Base-by-base conservation (phyloP, 805 yeast species). In the Saccharomycopsis lassenensis region DNA sequence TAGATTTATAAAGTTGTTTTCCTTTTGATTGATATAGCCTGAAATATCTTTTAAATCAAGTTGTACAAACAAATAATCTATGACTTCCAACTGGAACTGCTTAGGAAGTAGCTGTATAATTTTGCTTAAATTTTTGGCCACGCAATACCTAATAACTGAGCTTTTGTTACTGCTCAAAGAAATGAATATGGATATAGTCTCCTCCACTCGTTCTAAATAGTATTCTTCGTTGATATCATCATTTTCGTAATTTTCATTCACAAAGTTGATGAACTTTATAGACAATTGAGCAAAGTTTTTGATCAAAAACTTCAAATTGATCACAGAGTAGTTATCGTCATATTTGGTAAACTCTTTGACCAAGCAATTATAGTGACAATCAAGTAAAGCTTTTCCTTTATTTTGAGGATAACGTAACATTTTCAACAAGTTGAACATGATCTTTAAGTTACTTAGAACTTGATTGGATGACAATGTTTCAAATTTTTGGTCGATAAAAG, bases 91-190 rank as follows among this genome's bases (percentile, higher is more conserved):
- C n/a, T 60, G 62, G 43, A 64, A 60, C 18, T 54, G 54, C 0
- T 44, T 37, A 1, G 59, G 55, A 11, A 69, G 44, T 3, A 61
- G 46, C 4, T 47, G 41, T 0, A 52, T 35, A 7, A 83, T 50
- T 30, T 71, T 62, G 4, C 80, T 70, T 19, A 80, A 52, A 17
- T 77, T 73, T 50, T 78, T 80, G 1, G 95, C 81, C 23, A 77
- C 59, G 1, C 73, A 59, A 44, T 76, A 77, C 36, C 95, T 57
- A 2, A 78, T 66, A 2, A 60, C 56, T 0, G 81, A 71, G 36
- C 72, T 81, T 24, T 53, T 56, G 31, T 65, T 56, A n/a, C 60
- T 59, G 37, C 74, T 54, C 27, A 63, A 57, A 3, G 54, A 46
- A 4, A 77, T 44, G 28, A 75, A 57, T 49, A 64, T 60, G 24